Conservation (phyloP, 768 basidiomycete genomes). For the Naganishia onofrii region DNA sequence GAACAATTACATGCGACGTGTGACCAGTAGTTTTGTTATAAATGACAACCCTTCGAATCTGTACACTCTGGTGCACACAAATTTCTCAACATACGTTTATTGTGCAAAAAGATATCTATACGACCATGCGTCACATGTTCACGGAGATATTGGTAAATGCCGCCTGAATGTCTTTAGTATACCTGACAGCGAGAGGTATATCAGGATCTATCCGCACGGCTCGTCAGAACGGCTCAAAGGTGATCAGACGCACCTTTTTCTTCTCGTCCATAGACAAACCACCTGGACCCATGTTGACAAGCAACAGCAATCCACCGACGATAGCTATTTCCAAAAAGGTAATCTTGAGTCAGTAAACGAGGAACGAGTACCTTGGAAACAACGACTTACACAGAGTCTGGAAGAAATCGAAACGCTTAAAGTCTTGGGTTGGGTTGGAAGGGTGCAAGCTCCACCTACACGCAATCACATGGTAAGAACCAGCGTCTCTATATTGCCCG, state of each 20-base stretch:
- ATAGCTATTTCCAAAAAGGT: slow-evolving; percentile 60
- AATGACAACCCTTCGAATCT: background rate
- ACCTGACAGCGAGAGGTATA: background rate
- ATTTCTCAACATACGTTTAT: background rate
- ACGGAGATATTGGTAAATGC: background rate
- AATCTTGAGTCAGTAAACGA: background rate
- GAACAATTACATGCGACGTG: background rate
- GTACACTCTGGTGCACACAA: slow-evolving; percentile 1
- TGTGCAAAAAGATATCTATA: background rate
- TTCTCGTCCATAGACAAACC: slow-evolving; percentile 98
- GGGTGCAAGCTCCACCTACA: slow-evolving; percentile 75
- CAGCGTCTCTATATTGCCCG: background rate
- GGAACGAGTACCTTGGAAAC: background rate
- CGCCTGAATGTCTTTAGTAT: background rate
- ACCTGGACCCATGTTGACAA: slow-evolving; percentile 98
- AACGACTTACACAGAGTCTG: slow-evolving; percentile 66
- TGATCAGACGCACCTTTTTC: slow-evolving; percentile 69
- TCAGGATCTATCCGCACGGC: background rate
- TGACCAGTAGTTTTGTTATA: background rate
- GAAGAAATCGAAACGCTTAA: slow-evolving; percentile 99
- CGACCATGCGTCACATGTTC: background rate
- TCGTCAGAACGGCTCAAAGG: background rate
- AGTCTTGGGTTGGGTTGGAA: slow-evolving; percentile 91
- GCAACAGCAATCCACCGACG: slow-evolving; percentile 91
- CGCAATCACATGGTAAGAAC: background rate